These are phyloP conservation scores for Maudiozyma saulgeensis DNA, from an alignment of 805 yeast species.

Conservation along the genomic window DNA sequence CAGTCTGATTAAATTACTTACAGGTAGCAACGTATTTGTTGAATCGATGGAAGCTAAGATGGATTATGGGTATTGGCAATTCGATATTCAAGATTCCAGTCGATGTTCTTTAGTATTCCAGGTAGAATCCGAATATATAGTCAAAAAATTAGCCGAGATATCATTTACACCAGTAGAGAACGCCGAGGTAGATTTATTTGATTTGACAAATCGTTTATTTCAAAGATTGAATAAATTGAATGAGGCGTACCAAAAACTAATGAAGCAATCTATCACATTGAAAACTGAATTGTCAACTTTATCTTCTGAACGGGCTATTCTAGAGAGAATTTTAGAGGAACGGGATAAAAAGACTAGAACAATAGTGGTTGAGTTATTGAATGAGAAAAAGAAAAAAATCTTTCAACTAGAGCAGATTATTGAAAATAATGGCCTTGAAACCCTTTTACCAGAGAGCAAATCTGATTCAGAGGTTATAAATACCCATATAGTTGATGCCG, in stretches of 20 bases:
- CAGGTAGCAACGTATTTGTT: conserved; percentile 11
- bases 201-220: conserved; percentile 13
- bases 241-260: conserved; percentile 3
- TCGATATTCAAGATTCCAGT: conserved; percentile 1
- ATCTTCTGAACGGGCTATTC: conserved; percentile 6
- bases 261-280: not conserved
- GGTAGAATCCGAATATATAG: conserved; percentile 8
- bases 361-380: conserved; percentile 16
- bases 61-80: conserved; percentile 11
- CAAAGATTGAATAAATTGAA: conserved; percentile 9
- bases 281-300: conserved; percentile 2
- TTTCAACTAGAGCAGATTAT: conserved; percentile 10
- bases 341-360: conserved; percentile 18
- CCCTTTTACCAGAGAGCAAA: not conserved
- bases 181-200: conserved; percentile 22
- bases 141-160: conserved; percentile 18
- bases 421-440: not conserved
- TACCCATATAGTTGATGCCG: conserved; percentile 10
- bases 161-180: conserved; percentile 7
- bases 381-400: conserved; percentile 22
- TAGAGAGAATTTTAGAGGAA: conserved; percentile 9
- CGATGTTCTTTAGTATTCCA: conserved; percentile 18
- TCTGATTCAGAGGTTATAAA: conserved; percentile 15
- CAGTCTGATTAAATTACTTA: conserved; percentile 14
- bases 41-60: conserved; percentile 4